These are phyloP conservation scores for Fusarium piperis DNA, from an alignment of 2,329 filamentous ascomycete species.

Conservation along the genomic window DNA sequence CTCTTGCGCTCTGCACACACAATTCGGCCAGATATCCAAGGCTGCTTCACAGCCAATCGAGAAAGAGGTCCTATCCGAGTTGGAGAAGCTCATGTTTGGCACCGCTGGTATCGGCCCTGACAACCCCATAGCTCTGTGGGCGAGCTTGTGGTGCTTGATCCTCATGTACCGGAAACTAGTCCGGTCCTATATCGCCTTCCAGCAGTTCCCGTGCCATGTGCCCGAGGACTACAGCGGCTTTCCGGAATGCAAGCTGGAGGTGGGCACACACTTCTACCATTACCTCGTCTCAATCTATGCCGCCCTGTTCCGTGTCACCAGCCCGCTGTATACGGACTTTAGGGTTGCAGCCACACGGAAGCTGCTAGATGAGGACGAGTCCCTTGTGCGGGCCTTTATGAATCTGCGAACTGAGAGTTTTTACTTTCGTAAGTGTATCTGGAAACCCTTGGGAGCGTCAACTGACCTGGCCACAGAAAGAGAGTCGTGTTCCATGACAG, in stretches of 20 bases:
- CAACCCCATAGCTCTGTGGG: constrained; percentile 42
- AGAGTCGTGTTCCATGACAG: constrained; percentile 41
- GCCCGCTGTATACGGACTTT: constrained; percentile 42
- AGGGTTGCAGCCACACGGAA: constrained; percentile 35
- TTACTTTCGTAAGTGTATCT: constrained; percentile 39
- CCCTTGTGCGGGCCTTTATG: constrained; percentile 38
- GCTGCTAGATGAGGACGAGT: constrained; percentile 37
- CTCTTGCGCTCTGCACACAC: constrained; percentile 42
- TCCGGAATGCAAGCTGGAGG: constrained; percentile 42
- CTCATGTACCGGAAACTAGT: constrained; percentile 44
- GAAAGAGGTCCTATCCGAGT: constrained; percentile 37
- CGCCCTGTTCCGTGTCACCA: constrained; percentile 41
- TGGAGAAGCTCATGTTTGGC: constrained; percentile 42
- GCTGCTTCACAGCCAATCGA: constrained; percentile 41
- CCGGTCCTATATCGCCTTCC: constrained; percentile 42
- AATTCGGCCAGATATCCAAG: constrained; percentile 44
- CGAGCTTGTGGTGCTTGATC: constrained; percentile 42
- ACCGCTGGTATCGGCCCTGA: constrained; percentile 34
- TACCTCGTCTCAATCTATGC: constrained; percentile 44
- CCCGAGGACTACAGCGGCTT: constrained; percentile 43
- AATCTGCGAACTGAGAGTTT: constrained; percentile 43
- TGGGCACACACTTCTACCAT: constrained; percentile 43
- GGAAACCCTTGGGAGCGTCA: background rate
- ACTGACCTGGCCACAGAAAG: constrained; percentile 35
- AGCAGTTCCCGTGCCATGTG: constrained; percentile 43